phyloP scores from a whole-genome alignment of 352 stramenopile species.

The Globisporangium radiosum region DNA sequence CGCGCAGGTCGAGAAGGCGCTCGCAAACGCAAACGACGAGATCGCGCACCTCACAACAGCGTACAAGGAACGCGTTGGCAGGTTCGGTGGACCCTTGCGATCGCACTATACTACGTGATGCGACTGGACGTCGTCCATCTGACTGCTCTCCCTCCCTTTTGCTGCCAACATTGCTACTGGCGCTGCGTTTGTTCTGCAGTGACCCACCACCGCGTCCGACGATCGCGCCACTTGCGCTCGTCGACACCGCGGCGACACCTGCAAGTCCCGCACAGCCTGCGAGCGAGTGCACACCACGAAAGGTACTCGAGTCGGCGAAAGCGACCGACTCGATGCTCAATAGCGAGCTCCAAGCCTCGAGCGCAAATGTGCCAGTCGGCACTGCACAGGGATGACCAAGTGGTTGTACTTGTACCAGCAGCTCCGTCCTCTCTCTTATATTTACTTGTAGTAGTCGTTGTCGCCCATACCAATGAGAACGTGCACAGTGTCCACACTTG shows the following conservation, averaged over 20 bases:
- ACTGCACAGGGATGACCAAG: no score
- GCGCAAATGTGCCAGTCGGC: not conserved
- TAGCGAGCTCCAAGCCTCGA: conserved; percentile 7
- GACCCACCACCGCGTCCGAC: conserved; percentile 24
- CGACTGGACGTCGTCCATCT: not conserved
- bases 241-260: not conserved
- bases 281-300: conserved; percentile 40
- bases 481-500: no score
- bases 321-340: conserved; percentile 43
- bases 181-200: conserved; percentile 13
- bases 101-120: not conserved
- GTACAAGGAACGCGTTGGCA: conserved; percentile 42
- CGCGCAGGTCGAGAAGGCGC: conserved; percentile 29
- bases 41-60: conserved; percentile 42
- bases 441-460: no score
- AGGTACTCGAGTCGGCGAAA: conserved; percentile 43
- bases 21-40: conserved; percentile 32
- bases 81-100: conserved; percentile 18
- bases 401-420: no score
- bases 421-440: no score
- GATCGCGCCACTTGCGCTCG: conserved; percentile 1
- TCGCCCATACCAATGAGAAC: no score
- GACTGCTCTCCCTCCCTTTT: no score
- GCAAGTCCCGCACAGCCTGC: conserved; percentile 6
- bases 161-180: no score